Base-by-base conservation (phyloP, 495 filamentous ascomycete species). In the Trichoderma orchidacearum region DNA sequence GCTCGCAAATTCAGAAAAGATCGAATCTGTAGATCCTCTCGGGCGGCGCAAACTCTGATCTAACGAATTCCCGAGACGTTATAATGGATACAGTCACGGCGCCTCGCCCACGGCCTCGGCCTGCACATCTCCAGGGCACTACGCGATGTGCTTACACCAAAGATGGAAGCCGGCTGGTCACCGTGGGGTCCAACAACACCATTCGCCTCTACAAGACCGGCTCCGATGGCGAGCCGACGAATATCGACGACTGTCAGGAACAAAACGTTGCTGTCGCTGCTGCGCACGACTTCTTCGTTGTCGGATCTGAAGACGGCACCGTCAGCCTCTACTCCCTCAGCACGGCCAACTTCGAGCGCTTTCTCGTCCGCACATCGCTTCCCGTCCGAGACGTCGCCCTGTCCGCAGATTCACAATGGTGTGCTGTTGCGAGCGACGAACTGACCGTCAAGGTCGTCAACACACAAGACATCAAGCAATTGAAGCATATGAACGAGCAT, bases 351-450 rank as follows among this genome's bases (percentile, higher is more conserved):
- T 85, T 92, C 68, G 85, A 90, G 35, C 81, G 82, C 59, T 83
- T 93, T 54, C 79, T 97, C 34, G 79, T 90, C 1, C 86, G 93
- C 38, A 88, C 82, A 59, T 81, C 89, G 13, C 74, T 98, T 8
- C 86, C 93, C 7, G 80, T 95, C 13, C 78, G 93, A 64, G 90
- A 96, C 64, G 76, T 98, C 57, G 85, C 85, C 1, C 71, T 97
- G 15, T 91, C 89, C 3, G 83, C 81, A 6, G 89, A 98, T 68
- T 79, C 80, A 0, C 80, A 85, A 64, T 97, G 90, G 94, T 85
- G 80, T 51, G 93, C 93, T 34, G 87, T 97, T n/a, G 87, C 94
- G 30, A 96, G 91, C 79, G 94, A 98, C 70, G 93, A 98, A 65
- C 76, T 94, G 31, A 85, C 83, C 0, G 89, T 96, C 32, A 94